Base-by-base conservation (phyloP, 2,329 filamentous ascomycete species). In the Periconia sp. region DNA sequence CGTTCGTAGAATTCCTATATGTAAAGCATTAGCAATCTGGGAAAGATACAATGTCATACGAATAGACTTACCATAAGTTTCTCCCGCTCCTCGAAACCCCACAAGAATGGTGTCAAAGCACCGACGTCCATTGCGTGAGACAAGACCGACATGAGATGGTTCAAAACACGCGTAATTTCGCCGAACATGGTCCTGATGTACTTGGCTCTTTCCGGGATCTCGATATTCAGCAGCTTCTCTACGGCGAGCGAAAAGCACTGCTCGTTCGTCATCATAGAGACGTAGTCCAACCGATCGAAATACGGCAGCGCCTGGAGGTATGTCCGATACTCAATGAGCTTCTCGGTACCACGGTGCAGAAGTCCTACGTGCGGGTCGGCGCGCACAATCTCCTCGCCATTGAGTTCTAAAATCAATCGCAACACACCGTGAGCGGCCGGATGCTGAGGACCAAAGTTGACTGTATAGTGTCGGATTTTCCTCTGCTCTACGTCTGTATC, bases 201-300 rank as follows among this genome's bases (percentile, higher is more conserved):
- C 79, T 99, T 97, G 62, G 94, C 94, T 66, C 94, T 83, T 55
- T 94, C 88, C 17, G 94, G 94, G 53, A 99, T 89, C 71, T 99
- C 95, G 56, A 99, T 80, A 73, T 99, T 99, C 64, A 99, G 80
- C 48, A 99, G 82, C 81, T 99, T 99, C 82, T 99, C 94, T 42
- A 97, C 92, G 15, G 91, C 94, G 56, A 99, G 82, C 25, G 91
- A 85, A 75, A 90, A 99, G 69, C 91, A 96, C 77, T 99, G 94
- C 81, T 99, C 94, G 75, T 99, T 99, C 66, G 94, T 99, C 94
- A 99, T 99, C 95, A 99, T 99, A 65, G 91, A 96, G 61, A 96
- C 92, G 74, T 99, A 99, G 76, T 99, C 94, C 72, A 99, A 81
- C 61, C 94, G 90, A 77, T 99, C 94, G 71, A 99, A 99, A 80